These are phyloP conservation scores for Lyophyllum shimeji DNA, from an alignment of 768 basidiomycete genomes.

Conservation along the genomic window DNA sequence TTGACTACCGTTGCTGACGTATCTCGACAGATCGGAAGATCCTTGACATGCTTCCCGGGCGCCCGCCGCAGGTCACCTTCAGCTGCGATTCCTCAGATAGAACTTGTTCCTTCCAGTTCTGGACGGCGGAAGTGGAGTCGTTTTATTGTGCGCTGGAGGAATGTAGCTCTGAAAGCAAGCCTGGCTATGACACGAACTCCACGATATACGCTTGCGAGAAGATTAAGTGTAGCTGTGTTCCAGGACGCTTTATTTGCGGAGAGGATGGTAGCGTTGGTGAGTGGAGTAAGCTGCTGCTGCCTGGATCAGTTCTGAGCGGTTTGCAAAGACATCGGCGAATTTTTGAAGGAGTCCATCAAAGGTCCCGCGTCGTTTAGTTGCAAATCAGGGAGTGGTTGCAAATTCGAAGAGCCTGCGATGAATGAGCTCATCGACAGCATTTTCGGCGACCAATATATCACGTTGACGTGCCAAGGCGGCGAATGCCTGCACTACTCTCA, in stretches of 20 bases:
- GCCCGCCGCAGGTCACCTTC: conserved; percentile 96
- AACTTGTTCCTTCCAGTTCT: conserved; percentile 95
- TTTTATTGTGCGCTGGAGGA: conserved; percentile 89
- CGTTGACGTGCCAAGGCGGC: conserved; percentile 82
- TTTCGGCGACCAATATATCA: conserved; percentile 91
- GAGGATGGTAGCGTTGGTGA: conserved; percentile 90
- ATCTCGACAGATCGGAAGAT: conserved; percentile 80
- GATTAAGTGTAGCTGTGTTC: conserved; percentile 91
- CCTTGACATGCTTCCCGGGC: conserved; percentile 83
- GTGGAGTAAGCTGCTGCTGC: conserved; percentile 25
- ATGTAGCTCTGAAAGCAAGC: conserved; percentile 51
- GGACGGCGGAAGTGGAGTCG: conserved; percentile 92
- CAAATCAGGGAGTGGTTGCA: conserved; percentile 67
- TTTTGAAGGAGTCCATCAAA: conserved; percentile 83
- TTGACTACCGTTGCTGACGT: not conserved
- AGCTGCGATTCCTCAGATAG: conserved; percentile 67
- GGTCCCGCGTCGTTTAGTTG: conserved; percentile 91
- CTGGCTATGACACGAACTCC: conserved; percentile 63
- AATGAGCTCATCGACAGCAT: conserved; percentile 91
- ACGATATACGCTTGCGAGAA: conserved; percentile 81
- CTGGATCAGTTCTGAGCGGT: not conserved
- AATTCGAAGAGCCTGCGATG: conserved; percentile 96
- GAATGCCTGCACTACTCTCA: conserved; percentile 94
- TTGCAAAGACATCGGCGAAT: conserved; percentile 84
- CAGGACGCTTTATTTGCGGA: conserved; percentile 91